Evolutionary conservation across 2,329 filamentous ascomycete genomes (phyloP).

Genomic region (Ophiocordyceps camponoti-floridani): DNA sequence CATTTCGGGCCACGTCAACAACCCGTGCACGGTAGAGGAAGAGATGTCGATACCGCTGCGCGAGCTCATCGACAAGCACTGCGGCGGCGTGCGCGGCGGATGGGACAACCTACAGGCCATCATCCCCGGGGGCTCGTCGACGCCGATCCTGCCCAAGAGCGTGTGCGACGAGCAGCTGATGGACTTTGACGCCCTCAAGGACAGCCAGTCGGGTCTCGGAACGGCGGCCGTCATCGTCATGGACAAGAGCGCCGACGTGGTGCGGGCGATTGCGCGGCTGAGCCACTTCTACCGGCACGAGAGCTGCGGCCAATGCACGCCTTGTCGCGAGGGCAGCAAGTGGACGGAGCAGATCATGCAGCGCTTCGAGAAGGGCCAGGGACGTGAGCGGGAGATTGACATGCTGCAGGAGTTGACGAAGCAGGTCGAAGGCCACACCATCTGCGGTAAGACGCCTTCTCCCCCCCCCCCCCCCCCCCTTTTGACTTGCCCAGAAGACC

Average conservation of each 20-base stretch:
- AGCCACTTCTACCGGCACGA: conserved; percentile 98
- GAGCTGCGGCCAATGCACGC: conserved; percentile 95
- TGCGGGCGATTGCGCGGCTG: conserved; percentile 81
- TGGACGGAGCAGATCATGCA: conserved; percentile 99
- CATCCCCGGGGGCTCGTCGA: conserved; percentile 93
- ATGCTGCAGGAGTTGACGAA: conserved; percentile 99
- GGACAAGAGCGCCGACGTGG: conserved; percentile 94
- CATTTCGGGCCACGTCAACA: conserved; percentile 97
- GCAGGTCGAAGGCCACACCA: conserved; percentile 98
- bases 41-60: conserved; percentile 97
- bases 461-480: too few species aligned
- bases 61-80: conserved; percentile 96
- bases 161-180: conserved; percentile 92
- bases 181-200: conserved; percentile 98
- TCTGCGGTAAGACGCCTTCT: conserved; percentile 53
- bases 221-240: conserved; percentile 97
- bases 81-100: conserved; percentile 84
- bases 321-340: conserved; percentile 97
- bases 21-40: conserved; percentile 93
- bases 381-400: conserved; percentile 83
- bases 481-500: too few species aligned
- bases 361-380: conserved; percentile 83
- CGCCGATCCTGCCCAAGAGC: conserved; percentile 77
- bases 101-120: conserved; percentile 96
- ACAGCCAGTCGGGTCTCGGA: conserved; percentile 90